Evolutionary conservation across 176 grass and related monocot genomes (phyloP).

Genomic region (Urochloa ruziziensis): DNA sequence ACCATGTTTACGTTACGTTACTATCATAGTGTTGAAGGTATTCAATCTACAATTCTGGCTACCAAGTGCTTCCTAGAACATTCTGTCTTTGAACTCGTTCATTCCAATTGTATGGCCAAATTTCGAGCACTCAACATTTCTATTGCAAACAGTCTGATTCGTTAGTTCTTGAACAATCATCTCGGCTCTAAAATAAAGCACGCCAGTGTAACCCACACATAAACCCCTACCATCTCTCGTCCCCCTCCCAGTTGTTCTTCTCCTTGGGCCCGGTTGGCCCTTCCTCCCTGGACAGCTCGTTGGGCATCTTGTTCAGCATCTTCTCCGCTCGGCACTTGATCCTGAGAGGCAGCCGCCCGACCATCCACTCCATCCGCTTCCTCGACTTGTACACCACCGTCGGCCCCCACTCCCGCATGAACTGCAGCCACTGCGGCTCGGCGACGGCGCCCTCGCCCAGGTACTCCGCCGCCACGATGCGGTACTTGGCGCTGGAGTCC

Average conservation of each 20-base stretch:
- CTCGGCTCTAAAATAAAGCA: neutral
- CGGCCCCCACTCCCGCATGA: conserved; percentile 89
- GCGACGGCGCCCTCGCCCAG: conserved; percentile 51
- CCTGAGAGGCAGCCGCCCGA: conserved; percentile 34
- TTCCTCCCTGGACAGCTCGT: conserved; percentile 82
- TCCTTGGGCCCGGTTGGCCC: conserved; percentile 86
- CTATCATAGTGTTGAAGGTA: neutral
- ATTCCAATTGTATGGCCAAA: neutral
- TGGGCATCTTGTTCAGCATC: conserved; percentile 62
- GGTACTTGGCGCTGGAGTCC: conserved; percentile 71
- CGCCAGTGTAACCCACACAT: neutral
- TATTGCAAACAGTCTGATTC: neutral
- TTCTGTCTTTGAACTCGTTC: neutral
- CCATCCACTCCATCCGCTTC: conserved; percentile 47
- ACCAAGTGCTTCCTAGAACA: no score
- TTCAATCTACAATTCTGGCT: neutral
- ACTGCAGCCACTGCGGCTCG: conserved; percentile 71
- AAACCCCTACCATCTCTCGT: conserved; percentile 61
- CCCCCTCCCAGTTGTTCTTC: conserved; percentile 88
- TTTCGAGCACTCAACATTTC: neutral
- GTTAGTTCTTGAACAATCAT: neutral
- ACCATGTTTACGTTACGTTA: neutral
- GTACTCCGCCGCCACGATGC: conserved; percentile 65
- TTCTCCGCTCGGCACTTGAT: conserved; percentile 51
- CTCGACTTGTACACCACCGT: conserved; percentile 62